A percentile compares a stretch with the other conserved stretches of the same genome.
Conservation (phyloP, 2,329 filamentous ascomycete species). For the Tolypocladium ophioglossoides region DNA sequence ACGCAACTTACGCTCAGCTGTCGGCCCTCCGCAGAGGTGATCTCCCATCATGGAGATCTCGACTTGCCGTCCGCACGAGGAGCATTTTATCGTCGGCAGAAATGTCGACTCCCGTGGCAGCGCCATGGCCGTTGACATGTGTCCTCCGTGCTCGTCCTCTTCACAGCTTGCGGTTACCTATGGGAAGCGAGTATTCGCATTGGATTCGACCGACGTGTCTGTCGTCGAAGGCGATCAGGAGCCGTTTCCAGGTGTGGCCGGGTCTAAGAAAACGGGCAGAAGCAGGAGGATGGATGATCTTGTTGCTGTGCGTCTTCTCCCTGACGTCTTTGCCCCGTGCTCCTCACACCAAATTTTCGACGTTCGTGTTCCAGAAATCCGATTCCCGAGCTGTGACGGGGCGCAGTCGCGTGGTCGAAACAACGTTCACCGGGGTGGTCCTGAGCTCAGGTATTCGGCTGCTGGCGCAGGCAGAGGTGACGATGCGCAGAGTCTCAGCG, state of each 20-base stretch:
- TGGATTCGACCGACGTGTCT: background rate
- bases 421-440: background rate
- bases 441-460: background rate
- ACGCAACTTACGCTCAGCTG: conserved; percentile 33
- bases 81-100: conserved; percentile 81
- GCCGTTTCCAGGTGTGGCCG: background rate
- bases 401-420: background rate
- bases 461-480: background rate
- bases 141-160: background rate
- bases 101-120: conserved; percentile 54
- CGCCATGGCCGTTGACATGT: conserved; percentile 28
- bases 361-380: background rate
- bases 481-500: background rate
- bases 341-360: background rate
- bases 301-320: background rate
- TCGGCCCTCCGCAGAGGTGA: conserved; percentile 54
- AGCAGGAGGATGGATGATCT: no score
- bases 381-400: background rate
- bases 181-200: background rate
- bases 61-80: conserved; percentile 65
- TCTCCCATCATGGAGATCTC: conserved; percentile 81
- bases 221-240: background rate
- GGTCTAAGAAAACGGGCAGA: background rate
- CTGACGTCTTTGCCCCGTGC: background rate
- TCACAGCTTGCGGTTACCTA: background rate